A percentile compares a stretch with the other conserved stretches of the same genome.
Conservation (phyloP, 1,284 basidiomycete species). For the Schizophyllum commune region DNA sequence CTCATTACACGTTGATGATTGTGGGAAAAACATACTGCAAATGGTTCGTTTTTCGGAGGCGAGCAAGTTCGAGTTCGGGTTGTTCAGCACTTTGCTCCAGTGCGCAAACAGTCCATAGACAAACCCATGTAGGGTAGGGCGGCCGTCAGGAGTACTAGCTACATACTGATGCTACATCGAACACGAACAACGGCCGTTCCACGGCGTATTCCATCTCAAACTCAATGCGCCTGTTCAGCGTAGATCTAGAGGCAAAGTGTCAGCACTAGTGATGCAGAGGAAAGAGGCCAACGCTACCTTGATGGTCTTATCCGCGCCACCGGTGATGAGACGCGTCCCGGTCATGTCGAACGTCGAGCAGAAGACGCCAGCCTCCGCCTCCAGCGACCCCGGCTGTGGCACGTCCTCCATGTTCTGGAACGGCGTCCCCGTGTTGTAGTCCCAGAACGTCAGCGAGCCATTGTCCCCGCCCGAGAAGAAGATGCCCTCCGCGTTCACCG, state of each 20-base stretch:
- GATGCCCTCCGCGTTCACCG: slow-evolving; percentile 92
- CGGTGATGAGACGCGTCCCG: slow-evolving; percentile 91
- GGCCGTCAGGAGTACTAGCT: no score
- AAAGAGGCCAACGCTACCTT: slow-evolving; percentile 46
- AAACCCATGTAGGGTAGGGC: no score
- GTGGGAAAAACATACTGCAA: background rate
- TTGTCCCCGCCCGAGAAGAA: slow-evolving; percentile 96
- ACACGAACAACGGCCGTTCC: background rate
- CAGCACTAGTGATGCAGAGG: background rate
- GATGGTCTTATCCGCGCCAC: slow-evolving; percentile 97
- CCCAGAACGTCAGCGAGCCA: slow-evolving; percentile 86
- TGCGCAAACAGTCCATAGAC: no score
- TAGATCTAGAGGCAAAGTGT: slow-evolving; percentile 29
- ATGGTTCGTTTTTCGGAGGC: no score
- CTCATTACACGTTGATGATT: background rate
- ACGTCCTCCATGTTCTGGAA: slow-evolving; percentile 94
- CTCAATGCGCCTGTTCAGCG: slow-evolving; percentile 34
- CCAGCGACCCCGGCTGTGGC: slow-evolving; percentile 93
- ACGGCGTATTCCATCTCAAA: background rate
- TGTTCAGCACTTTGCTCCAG: no score
- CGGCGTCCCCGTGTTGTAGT: slow-evolving; percentile 89
- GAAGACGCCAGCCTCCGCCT: slow-evolving; percentile 93
- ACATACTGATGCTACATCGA: background rate
- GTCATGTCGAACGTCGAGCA: slow-evolving; percentile 96
- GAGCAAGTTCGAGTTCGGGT: no score